Base-by-base conservation (phyloP, 2,329 filamentous ascomycete species). In the Colletotrichum liriopes region DNA sequence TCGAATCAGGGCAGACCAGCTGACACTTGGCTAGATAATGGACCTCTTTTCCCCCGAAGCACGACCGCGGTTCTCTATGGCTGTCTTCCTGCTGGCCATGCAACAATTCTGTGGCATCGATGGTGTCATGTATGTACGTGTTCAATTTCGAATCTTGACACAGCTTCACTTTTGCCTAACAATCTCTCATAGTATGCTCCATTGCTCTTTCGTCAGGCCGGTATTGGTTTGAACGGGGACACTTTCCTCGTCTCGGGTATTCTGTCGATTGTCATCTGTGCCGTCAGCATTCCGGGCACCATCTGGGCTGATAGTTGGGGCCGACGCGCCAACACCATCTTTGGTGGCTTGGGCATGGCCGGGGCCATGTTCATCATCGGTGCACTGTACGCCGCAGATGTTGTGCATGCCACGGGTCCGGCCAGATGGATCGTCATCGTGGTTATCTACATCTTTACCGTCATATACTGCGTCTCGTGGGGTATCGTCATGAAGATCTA, bases 271-370 rank as follows among this genome's bases (percentile, higher is more conserved):
- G 56, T 41, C 12, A 60, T 60, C 23, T 32, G 26, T n/a, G n/a
- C 43, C 56, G 39, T 60, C n/a, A 45, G 37, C 6, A 47, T 60
- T n/a, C 56, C 56, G 8, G 56, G 37, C 14, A 45, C 43, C 56
- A 29, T 60, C n/a, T 29, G 41, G 20, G 60, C 45, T n/a, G 60
- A 54, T n/a, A n/a, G 41, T 41, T 63, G 60, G 60, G 49, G 47
- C 18, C 47, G 47, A 5, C 47, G 47, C 26, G 29, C 45, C 14
- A 43, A 35, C n/a, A 35, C 60, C 23, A 32, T 63, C 32, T 23
- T 49, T 9, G 45, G 47, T 11, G 47, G 60, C 7, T n/a, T 37
- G 8, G 23, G 47, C 23, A 32, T 52, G n/a, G 37, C 60, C 9
- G 47, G 20, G 18, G 32, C 52, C 47, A 43, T 63, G 47, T 37